phyloP scores from a whole-genome alignment of 306 rosid species.

The Quillaja saponaria region DNA sequence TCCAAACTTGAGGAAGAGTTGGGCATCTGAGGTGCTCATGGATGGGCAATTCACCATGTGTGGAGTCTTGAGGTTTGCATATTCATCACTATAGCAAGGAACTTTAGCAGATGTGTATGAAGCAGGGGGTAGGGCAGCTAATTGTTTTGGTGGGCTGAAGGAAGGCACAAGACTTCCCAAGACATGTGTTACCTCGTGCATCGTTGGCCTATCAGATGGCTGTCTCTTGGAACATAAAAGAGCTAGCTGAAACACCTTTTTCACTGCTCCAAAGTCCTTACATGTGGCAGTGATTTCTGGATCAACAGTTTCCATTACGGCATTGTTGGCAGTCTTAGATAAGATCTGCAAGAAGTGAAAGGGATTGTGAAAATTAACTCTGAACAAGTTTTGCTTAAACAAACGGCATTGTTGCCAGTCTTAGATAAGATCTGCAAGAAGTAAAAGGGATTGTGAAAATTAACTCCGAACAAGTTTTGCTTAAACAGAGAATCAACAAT shows the following conservation, averaged over 20 bases:
- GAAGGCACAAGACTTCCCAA: conserved; percentile 58
- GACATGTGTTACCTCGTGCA: conserved; percentile 87
- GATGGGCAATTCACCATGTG: conserved; percentile 76
- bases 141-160: conserved; percentile 38
- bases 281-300: conserved; percentile 77
- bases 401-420: conserved; percentile 68
- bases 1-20: conserved; percentile 84
- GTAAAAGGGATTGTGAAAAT: conserved; percentile 9
- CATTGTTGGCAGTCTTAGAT: conserved; percentile 78
- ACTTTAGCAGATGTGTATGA: conserved; percentile 47
- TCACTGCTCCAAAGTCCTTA: conserved; percentile 75
- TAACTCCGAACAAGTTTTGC: not conserved
- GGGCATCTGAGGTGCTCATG: conserved; percentile 91
- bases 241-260: conserved; percentile 84
- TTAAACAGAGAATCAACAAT: too few relatives aligned
- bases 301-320: conserved; percentile 93
- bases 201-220: conserved; percentile 75
- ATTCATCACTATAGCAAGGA: conserved; percentile 75
- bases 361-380: conserved; percentile 9
- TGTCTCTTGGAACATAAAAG: conserved; percentile 81
- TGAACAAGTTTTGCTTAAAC: not conserved
- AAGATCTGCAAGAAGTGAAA: conserved; percentile 50
- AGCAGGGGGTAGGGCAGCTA: conserved; percentile 18
- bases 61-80: conserved; percentile 75
- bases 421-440: conserved; percentile 71